phyloP scores from a whole-genome alignment of 1,284 basidiomycete species.

The Cryptococcus sp. region DNA sequence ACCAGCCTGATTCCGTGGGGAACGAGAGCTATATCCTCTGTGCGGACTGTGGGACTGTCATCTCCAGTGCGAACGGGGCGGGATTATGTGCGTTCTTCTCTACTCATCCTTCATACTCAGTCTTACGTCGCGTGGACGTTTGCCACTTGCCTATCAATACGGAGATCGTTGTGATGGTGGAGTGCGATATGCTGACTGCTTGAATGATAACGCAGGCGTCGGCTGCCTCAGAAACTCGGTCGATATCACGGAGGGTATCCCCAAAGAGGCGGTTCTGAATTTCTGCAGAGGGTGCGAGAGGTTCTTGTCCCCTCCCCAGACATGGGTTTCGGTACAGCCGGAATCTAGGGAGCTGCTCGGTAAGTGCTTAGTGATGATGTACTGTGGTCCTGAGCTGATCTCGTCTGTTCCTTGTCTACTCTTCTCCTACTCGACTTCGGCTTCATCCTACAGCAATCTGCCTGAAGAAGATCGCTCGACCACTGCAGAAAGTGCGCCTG shows the following conservation, averaged over 20 bases:
- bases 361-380: conserved; percentile 28
- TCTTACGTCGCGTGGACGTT: too few species aligned
- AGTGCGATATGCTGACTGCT: background rate
- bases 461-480: conserved; percentile 88
- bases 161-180: too few species aligned
- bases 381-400: too few species aligned
- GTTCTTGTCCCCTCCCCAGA: conserved; percentile 85
- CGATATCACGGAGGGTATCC: conserved; percentile 97
- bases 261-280: conserved; percentile 92
- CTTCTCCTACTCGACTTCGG: background rate
- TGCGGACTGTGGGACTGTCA: conserved; percentile 72
- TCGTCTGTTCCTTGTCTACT: background rate
- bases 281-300: conserved; percentile 96
- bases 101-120: background rate
- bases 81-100: conserved; percentile 68
- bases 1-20: conserved; percentile 46
- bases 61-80: conserved; percentile 80
- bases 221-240: conserved; percentile 61
- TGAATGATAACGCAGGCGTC: conserved; percentile 28
- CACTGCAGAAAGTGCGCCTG: conserved; percentile 84
- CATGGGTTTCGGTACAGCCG: conserved; percentile 83
- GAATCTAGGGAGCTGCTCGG: conserved; percentile 89
- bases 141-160: too few species aligned
- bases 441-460: conserved; percentile 63
- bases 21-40: conserved; percentile 53